Evolutionary conservation across 192 early-diverging fungal species (phyloP).

Genomic region (Kickxella alabastrina): DNA sequence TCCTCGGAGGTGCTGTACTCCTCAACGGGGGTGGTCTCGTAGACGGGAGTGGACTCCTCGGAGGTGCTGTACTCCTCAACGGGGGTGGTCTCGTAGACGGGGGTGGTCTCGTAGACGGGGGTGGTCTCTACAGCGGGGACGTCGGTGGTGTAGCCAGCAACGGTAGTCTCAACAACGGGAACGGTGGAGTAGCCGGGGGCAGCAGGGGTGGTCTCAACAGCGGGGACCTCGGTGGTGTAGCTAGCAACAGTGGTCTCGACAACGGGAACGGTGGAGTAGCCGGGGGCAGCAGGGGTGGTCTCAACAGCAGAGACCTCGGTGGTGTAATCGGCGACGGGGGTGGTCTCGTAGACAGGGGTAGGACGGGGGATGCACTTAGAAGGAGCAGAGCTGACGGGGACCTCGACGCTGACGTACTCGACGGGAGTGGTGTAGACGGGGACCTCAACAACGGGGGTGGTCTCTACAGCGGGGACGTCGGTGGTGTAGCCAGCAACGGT

Average conservation of each 20-base stretch:
- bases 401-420: not conserved
- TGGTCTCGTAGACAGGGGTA: not conserved
- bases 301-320: conserved; percentile 1
- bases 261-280: not conserved
- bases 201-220: conserved; percentile 6
- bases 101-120: conserved; percentile 3
- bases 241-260: not conserved
- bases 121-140: conserved; percentile 7
- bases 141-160: not conserved
- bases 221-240: conserved; percentile 4
- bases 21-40: no score
- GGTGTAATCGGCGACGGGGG: not conserved
- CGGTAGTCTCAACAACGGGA: not conserved
- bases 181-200: not conserved
- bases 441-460: conserved; percentile 3
- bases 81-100: no score
- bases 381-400: not conserved
- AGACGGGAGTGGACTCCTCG: no score
- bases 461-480: conserved; percentile 3
- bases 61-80: no score
- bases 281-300: not conserved
- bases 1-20: no score
- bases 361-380: not conserved
- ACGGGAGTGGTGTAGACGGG: conserved; percentile 6
- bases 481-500: conserved; percentile 7